Percentiles rank a stretch among this genome's conserved stretches.
Evolutionary conservation across 2,329 filamentous ascomycete species (phyloP).

Genomic region (Cladophialophora immunda): DNA sequence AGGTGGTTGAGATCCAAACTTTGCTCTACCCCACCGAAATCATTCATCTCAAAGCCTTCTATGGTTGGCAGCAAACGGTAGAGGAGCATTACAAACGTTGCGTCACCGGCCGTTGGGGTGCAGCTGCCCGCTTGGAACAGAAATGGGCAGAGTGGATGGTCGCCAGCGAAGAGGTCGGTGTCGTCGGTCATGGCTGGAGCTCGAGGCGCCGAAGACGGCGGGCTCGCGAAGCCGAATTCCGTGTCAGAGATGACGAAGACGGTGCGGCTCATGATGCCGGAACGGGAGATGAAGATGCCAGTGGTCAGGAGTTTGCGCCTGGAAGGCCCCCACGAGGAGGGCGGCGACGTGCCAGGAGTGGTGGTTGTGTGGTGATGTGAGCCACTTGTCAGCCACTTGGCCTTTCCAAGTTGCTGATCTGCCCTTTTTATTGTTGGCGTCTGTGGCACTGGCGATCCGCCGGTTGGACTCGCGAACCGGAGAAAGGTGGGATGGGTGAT

Average conservation of each 20-base stretch:
- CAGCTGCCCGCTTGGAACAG: constrained; percentile 80
- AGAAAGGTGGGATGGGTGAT: neutral
- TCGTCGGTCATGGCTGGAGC: constrained; percentile 63
- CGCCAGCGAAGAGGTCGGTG: constrained; percentile 82
- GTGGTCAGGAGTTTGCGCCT: constrained; percentile 43
- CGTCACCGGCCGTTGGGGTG: constrained; percentile 74
- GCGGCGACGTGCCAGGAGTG: constrained; percentile 70
- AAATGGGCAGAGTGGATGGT: constrained; percentile 98
- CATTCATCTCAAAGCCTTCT: constrained; percentile 90
- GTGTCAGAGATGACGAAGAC: constrained; percentile 81
- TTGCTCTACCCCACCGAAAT: constrained; percentile 77
- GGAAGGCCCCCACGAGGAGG: constrained; percentile 44
- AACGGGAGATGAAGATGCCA: constrained; percentile 45
- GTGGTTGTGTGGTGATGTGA: constrained; percentile 73
- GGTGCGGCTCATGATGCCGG: constrained; percentile 45
- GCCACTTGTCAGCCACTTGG: neutral
- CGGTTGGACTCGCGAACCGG: neutral
- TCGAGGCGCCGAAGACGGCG: constrained; percentile 75
- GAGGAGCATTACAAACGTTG: constrained; percentile 92
- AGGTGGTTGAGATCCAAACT: constrained; percentile 39
- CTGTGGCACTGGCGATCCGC: neutral
- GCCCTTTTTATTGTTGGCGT: neutral
- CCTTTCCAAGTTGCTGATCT: neutral
- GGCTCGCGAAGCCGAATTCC: constrained; percentile 80
- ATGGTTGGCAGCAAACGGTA: constrained; percentile 93